Evolutionary conservation across 2,329 filamentous ascomycete genomes (phyloP).

Genomic region (Paracoccidioides brasiliensis): DNA sequence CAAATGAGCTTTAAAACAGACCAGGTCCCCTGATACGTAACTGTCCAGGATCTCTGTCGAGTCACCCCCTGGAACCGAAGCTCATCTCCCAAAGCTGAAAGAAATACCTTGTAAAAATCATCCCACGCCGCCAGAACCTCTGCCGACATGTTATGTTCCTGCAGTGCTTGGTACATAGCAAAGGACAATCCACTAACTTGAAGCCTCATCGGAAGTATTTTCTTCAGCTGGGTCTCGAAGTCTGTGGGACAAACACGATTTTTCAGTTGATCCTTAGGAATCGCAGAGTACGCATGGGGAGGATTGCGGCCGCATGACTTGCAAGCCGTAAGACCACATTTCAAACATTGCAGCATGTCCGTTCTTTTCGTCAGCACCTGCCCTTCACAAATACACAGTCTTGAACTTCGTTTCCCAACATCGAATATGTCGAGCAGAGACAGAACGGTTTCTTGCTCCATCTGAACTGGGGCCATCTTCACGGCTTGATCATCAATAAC

Average conservation of each 20-base stretch:
- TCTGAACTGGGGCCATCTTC: conserved; percentile 8
- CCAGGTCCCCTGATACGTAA: conserved; percentile 27
- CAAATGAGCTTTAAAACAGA: conserved; percentile 31
- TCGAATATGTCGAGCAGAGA: conserved; percentile 13
- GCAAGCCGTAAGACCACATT: conserved; percentile 45
- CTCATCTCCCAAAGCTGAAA: conserved; percentile 19
- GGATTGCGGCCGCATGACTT: conserved; percentile 43
- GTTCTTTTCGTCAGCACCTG: conserved; percentile 25
- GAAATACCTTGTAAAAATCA: conserved; percentile 3
- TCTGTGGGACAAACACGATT: conserved; percentile 27
- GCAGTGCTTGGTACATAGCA: conserved; percentile 14
- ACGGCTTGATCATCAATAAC: conserved; percentile 9
- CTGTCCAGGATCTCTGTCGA: conserved; percentile 30
- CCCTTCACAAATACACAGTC: conserved; percentile 47
- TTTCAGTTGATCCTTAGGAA: conserved; percentile 18
- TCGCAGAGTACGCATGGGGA: conserved; percentile 30
- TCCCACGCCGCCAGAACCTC: conserved; percentile 7
- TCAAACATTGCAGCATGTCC: conserved; percentile 35
- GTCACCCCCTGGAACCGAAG: conserved; percentile 22
- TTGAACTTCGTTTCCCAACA: conserved; percentile 24
- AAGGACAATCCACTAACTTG: conserved; percentile 19
- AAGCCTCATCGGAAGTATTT: conserved; percentile 31
- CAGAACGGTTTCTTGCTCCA: conserved; percentile 3
- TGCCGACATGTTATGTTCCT: neutral
- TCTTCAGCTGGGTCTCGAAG: conserved; percentile 35